Evolutionary conservation across 495 filamentous ascomycete genomes (phyloP), one percentile per base, ranked within the genome.

Genomic region (Penicillium desertorum): DNA sequence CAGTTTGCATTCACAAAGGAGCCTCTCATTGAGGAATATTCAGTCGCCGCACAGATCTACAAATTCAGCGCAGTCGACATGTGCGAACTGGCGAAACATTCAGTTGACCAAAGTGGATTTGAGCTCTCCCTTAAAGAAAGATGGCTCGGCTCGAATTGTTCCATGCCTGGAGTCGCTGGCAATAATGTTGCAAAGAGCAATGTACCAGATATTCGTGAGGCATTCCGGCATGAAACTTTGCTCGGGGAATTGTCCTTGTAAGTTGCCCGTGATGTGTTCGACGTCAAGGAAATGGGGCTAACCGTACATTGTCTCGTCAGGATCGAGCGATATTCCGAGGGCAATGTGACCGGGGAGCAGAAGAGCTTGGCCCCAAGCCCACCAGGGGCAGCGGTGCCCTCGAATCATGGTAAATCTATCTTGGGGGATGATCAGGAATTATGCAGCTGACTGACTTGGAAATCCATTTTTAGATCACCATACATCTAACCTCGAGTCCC

Each of bases 1-100:
- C 94, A 98, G 70, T 98, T 98, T 69, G 94, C 94, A 8, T 98
- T 96, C 71, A 98, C 94, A 27, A 98, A 97, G 70, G 94, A 98
- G 68, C 94, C 94, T 23, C 75, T 98, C 45, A 98, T 98, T 62
- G 94, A 98, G 71, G 94, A 98, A 68, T 98, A 98, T 62, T 90
- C 92, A 2, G 94, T 98, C 19, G 94, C 94, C 20, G 94, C 94
- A 11, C 94, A 98, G 73, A 98, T 98, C 46, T 98, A 97, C 76
- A 97, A 97, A 73, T 83, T 98, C 23, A 95, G 86, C 70, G 90
- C 92, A 17, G 93, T 97, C 6, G 94, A 98, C 70, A 98, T 98
- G 94, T 98, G 95, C 67, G 94, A 98, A 74, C 77, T 98, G 34
- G 94, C 94, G 4, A 95, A 93, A 72, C 92, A 97, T 72, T 96